Percentiles rank a stretch among this genome's conserved stretches.
phyloP scores from a whole-genome alignment of 2,329 filamentous ascomycete species.

The Pezicula carpinea region DNA sequence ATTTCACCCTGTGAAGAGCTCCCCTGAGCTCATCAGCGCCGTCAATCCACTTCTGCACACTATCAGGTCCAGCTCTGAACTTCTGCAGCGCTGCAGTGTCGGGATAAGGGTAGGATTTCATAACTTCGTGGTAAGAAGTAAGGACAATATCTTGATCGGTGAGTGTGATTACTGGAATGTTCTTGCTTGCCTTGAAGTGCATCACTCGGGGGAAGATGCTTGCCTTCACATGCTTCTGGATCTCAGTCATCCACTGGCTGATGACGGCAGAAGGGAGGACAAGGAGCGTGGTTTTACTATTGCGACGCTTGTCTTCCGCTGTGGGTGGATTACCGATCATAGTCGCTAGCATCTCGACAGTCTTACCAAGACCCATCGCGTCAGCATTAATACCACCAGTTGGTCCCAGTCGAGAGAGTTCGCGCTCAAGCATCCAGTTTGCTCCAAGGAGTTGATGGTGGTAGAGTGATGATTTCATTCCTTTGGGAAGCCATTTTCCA shows the following conservation, averaged over 20 bases:
- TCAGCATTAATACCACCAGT: conserved; percentile 57
- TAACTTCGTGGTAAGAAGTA: conserved; percentile 23
- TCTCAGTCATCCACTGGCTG: conserved; percentile 26
- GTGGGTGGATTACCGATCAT: conserved; percentile 35
- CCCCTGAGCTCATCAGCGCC: conserved; percentile 30
- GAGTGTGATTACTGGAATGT: conserved; percentile 8
- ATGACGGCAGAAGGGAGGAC: conserved; percentile 24
- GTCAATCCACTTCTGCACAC: conserved; percentile 29
- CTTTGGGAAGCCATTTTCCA: conserved; percentile 39
- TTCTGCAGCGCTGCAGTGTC: conserved; percentile 85
- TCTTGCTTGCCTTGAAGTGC: conserved; percentile 14
- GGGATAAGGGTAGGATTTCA: conserved; percentile 77
- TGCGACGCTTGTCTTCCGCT: conserved; percentile 28
- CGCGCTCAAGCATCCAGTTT: conserved; percentile 50
- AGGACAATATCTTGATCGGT: conserved; percentile 24
- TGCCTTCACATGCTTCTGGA: conserved; percentile 14
- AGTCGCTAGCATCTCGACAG: conserved; percentile 41
- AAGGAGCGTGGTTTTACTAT: conserved; percentile 23
- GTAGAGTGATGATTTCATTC: conserved; percentile 42
- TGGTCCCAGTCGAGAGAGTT: conserved; percentile 29
- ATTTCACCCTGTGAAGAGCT: conserved; percentile 34
- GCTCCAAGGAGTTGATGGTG: conserved; percentile 46
- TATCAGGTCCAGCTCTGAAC: conserved; percentile 48
- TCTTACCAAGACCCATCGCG: conserved; percentile 63
- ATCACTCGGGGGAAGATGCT: conserved; percentile 18